phyloP scores from a whole-genome alignment of 1,284 basidiomycete genomes.

The Rhodotorula sp. region DNA sequence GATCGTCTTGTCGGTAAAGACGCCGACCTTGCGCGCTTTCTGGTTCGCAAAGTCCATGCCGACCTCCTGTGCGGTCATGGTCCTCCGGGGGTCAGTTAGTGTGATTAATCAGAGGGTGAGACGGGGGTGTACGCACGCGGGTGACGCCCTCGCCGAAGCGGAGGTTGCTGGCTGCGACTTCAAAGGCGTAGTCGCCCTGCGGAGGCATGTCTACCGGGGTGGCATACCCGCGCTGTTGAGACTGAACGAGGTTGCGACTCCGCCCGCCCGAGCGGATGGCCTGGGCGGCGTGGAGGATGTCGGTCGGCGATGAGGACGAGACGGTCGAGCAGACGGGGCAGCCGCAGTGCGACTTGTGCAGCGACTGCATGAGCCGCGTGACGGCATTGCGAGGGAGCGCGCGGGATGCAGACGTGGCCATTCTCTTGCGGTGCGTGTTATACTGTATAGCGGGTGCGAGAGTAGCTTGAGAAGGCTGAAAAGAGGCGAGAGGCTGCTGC shows the following conservation, averaged over 20 bases:
- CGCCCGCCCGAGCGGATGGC: slow-evolving; percentile 33
- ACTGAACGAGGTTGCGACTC: slow-evolving; percentile 5
- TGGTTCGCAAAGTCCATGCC: slow-evolving; percentile 92
- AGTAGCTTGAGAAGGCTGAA: neutral
- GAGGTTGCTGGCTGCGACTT: slow-evolving; percentile 69
- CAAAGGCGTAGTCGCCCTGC: slow-evolving; percentile 93
- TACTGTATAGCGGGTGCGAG: neutral
- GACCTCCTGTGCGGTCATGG: slow-evolving; percentile 60
- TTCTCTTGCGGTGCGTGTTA: neutral
- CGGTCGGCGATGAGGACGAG: slow-evolving; percentile 6
- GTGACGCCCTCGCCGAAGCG: slow-evolving; percentile 87
- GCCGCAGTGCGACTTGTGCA: slow-evolving; percentile 36
- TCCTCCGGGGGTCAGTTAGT: neutral
- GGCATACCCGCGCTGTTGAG: slow-evolving; percentile 54
- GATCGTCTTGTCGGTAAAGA: slow-evolving; percentile 88
- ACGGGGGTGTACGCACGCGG: slow-evolving; percentile 44
- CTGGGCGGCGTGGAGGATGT: slow-evolving; percentile 34
- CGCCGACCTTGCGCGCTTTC: slow-evolving; percentile 81
- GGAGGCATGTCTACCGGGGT: slow-evolving; percentile 63
- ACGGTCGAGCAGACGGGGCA: slow-evolving; percentile 35
- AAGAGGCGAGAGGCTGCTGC: neutral
- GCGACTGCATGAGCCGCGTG: slow-evolving; percentile 4
- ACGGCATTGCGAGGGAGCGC: slow-evolving; percentile 1
- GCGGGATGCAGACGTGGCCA: neutral
- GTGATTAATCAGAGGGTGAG: neutral